Percentiles rank a stretch among this genome's conserved stretches.
Evolutionary conservation across 805 yeast genomes (phyloP).

Genomic region (Yarrowia sp.): DNA sequence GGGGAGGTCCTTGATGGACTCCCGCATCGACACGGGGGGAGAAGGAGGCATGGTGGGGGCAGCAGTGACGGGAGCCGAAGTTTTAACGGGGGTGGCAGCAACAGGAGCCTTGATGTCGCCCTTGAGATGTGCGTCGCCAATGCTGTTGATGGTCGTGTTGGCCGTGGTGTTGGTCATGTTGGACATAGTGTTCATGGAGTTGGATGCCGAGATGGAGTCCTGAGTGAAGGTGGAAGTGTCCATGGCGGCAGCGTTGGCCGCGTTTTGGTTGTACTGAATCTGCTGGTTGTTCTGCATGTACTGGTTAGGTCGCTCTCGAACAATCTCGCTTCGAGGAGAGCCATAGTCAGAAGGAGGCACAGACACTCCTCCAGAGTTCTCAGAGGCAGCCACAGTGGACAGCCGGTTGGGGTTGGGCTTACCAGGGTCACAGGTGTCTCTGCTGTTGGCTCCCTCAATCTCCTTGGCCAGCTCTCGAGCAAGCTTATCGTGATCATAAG

Average conservation of each 20-base stretch:
- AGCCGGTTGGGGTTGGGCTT: conserved; percentile 1
- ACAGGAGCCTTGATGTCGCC: background rate
- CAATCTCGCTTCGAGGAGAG: conserved; percentile 20
- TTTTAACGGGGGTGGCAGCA: background rate
- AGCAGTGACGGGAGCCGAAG: background rate
- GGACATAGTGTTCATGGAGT: conserved; percentile 22
- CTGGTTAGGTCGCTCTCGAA: background rate
- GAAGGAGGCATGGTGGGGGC: conserved; percentile 35
- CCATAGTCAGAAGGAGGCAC: conserved; percentile 20
- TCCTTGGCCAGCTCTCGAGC: conserved; percentile 12
- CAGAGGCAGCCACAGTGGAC: conserved; percentile 18
- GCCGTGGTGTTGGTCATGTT: conserved; percentile 12
- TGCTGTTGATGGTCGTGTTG: conserved; percentile 10
- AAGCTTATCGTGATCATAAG: conserved; percentile 10
- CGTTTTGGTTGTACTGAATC: no score
- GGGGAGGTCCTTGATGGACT: conserved; percentile 40
- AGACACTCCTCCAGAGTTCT: conserved; percentile 9
- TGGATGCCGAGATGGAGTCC: conserved; percentile 17
- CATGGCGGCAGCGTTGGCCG: no score
- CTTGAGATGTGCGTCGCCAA: background rate
- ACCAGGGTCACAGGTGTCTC: background rate
- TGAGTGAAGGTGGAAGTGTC: conserved; percentile 6
- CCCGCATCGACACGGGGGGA: conserved; percentile 44
- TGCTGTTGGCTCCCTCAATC: conserved; percentile 2
- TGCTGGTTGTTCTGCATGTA: background rate